phyloP scores from a whole-genome alignment of 164 flowering plant genomes.

The Aristolochia fimbriata region DNA sequence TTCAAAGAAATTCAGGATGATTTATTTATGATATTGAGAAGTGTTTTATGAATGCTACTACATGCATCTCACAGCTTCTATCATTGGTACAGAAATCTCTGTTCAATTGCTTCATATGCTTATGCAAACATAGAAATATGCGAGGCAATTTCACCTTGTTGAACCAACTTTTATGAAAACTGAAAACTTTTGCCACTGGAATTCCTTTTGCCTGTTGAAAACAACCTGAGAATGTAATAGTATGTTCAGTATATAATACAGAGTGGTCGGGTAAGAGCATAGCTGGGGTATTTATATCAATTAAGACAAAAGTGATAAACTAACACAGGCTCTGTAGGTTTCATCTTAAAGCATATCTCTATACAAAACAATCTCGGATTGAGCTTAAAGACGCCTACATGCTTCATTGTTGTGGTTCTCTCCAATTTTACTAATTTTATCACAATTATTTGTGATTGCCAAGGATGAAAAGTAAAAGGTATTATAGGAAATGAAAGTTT shows the following conservation, averaged over 20 bases:
- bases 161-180: conserved; percentile 67
- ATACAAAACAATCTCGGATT: not conserved
- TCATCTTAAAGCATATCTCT: not conserved
- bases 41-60: no score
- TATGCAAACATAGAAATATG: no score
- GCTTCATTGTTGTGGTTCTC: no score
- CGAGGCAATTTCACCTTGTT: conserved; percentile 31
- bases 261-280: not conserved
- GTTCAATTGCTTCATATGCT: no score
- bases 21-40: no score
- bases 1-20: no score
- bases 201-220: conserved; percentile 61
- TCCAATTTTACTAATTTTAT: no score
- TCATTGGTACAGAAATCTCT: no score
- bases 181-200: conserved; percentile 71
- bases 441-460: no score
- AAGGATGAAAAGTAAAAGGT: not conserved
- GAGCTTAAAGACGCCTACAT: no score
- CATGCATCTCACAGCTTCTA: no score
- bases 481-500: not conserved
- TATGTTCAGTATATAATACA: not conserved
- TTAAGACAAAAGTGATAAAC: not conserved
- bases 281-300: not conserved
- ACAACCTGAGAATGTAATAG: conserved; percentile 43
- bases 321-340: not conserved